Evolutionary conservation across 371 early-diverging fungal genomes (phyloP), one percentile per base, ranked within the genome.

Genomic region (Syncephalastrum monosporum): DNA sequence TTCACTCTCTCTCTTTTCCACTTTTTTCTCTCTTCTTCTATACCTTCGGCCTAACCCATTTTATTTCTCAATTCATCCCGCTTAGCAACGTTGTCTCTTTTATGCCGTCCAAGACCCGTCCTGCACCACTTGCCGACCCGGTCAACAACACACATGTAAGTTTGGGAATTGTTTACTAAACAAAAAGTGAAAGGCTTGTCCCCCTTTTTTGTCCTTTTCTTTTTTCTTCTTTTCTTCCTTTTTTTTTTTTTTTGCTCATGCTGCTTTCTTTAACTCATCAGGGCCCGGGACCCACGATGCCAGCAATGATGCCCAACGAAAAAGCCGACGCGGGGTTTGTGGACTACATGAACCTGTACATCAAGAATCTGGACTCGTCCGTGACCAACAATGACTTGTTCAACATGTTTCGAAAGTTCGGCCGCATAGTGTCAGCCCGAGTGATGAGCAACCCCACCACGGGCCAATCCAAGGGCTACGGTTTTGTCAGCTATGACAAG

Each of bases 401-500:
- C 58, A 63, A 68, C 43, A 45, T 65, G 27, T 75, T 75, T 42
- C 66, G 68, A 38, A 58, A 60, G 48, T 75, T 65, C 55, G 75
- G 75, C 19, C 69, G 68, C 42, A 75, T 75, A 45, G 65, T 75
- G 41, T 71, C 72, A 47, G 72, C 68, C 5, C 61, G 70, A 21
- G 70, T 69, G 47, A 69, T 69, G 70, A 79, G 65, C 24, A 70
- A 76, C 42, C 74, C 76, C 4, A 47, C 55, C 4, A 79, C 67
- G 14, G 72, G 74, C 8, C 63, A 65, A 16, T 79, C 79, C 10
- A 74, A 74, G 19, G 79, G 79, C 0, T 79, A 72, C 56, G 71
- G 71, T 2, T 71, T 71, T 53, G 71, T 71, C 17, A 79, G 79
- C 46, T 79, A 60, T 53, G 65, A 64, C 12, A 57, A 58, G 29